Base-by-base conservation (phyloP, 495 filamentous ascomycete genomes). In the Neurospora sublineolata region DNA sequence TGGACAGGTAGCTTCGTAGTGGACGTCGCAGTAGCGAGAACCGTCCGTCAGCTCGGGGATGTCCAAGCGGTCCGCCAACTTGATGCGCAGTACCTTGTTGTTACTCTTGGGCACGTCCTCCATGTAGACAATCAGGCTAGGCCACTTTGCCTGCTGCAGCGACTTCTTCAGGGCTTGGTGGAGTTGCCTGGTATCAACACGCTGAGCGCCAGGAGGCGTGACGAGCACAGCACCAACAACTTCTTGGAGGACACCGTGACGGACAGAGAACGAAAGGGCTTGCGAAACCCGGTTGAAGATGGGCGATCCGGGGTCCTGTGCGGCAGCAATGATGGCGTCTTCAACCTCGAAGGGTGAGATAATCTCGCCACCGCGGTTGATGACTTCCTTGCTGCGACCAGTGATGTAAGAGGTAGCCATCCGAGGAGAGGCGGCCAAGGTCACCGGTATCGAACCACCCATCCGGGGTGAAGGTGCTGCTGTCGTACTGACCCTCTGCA, bases 301-400 rank as follows among this genome's bases (percentile, higher is more conserved):
- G 4, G 77, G 75, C 10, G 80, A 82, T 11, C 71, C 64, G 10
- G 75, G 72, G 30, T 78, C 69, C 42, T 79, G 74, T 10, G 79
- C 74, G 2, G 81, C 77, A 4, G 74, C 52, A 3, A 79, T 70
- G 70, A 76, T 75, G 11, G 79, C 78, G 44, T 80, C 75, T 69
- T 84, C 82, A 14, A 84, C 75, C 70, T 84, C 82, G 27, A 84
- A 80, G 3, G 82, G 82, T 52, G 85, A 87, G 69, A 89, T 88
- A 58, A 87, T 84, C 75, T 89, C 87, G 8, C 86, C 86, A 67
- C 84, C 86, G 69, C 85, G 85, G 73, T 87, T 89, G 73, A 89
- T 88, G 44, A 88, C 81, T 72, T 89, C 87, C 74, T 89, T 89
- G 73, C 84, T 86, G 40, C 87, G 81, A 11, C 87, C 87, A 20